A percentile compares a stretch with the other conserved stretches of the same genome.
These are phyloP conservation scores for Isatis lusitanica DNA, from an alignment of 441 rosid genomes.

Conservation along the genomic window DNA sequence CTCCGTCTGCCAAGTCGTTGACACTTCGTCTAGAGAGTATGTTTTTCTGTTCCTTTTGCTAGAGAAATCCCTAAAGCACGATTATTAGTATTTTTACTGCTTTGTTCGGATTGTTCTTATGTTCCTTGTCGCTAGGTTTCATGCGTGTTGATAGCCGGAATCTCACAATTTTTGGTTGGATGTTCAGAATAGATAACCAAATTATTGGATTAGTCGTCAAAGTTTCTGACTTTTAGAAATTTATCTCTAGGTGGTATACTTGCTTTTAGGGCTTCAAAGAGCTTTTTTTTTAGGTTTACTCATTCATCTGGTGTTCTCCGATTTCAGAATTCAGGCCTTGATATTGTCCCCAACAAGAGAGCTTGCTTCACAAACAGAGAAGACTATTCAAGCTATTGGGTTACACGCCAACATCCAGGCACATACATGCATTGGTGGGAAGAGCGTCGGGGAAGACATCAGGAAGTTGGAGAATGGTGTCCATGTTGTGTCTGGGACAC, in stretches of 20 bases:
- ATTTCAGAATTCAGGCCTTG: constrained; percentile 78
- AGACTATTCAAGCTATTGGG: constrained; percentile 76
- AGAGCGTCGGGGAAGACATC: constrained; percentile 96
- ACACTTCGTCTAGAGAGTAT: constrained; percentile 73
- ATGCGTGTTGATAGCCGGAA: neutral
- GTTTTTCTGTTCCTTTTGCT: constrained; percentile 1
- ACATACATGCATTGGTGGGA: constrained; percentile 87
- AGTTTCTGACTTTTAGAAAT: neutral
- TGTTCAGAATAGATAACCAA: neutral
- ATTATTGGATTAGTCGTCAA: neutral
- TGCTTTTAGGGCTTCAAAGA: neutral
- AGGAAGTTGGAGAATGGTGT: constrained; percentile 90
- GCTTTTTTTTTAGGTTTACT: neutral
- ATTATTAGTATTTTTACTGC: neutral
- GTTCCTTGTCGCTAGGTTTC: neutral
- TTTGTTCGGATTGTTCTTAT: neutral
- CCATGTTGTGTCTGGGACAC: constrained; percentile 96
- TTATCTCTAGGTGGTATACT: neutral
- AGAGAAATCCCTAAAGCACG: neutral
- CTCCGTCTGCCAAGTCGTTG: constrained; percentile 79
- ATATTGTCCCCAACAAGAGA: constrained; percentile 94
- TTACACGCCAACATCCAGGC: constrained; percentile 73
- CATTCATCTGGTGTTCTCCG: neutral
- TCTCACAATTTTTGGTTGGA: neutral
- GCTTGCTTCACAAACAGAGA: constrained; percentile 87